These are phyloP conservation scores for Colletotrichum sp. DNA, from an alignment of 2,329 filamentous ascomycete species.

Conservation along the genomic window DNA sequence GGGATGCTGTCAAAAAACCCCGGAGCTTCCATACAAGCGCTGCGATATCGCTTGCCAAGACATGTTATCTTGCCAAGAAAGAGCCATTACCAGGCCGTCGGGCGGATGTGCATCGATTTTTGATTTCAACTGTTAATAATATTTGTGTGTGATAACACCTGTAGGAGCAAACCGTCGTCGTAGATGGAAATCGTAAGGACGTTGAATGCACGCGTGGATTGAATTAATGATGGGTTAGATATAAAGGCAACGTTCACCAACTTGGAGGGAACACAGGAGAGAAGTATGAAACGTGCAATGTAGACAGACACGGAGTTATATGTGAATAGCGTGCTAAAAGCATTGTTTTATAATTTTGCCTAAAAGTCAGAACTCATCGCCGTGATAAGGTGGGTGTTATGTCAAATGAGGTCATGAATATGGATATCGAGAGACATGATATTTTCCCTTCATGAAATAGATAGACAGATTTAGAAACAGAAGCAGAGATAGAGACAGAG, in stretches of 20 bases:
- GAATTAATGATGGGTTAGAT: neutral
- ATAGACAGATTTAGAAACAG: neutral
- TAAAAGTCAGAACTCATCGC: neutral
- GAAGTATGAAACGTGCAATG: neutral
- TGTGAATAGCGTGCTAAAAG: neutral
- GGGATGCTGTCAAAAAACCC: neutral
- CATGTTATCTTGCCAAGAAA: constrained; percentile 14
- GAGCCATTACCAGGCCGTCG: neutral
- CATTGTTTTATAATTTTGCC: neutral
- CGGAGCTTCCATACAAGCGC: neutral
- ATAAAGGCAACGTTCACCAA: neutral
- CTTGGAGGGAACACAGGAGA: neutral
- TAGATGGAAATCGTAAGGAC: neutral
- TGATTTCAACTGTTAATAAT: neutral
- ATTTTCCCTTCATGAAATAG: neutral
- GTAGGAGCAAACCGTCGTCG: neutral
- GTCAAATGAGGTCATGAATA: neutral
- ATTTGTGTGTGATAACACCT: neutral
- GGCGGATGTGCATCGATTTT: neutral
- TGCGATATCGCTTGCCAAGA: constrained; percentile 9
- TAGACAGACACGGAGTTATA: neutral
- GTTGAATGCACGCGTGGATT: neutral
- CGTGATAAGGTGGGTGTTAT: neutral
- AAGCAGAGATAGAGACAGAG: too few species aligned
- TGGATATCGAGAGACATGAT: neutral